phyloP scores from a whole-genome alignment of 2,329 filamentous ascomycete genomes.

The Lachnellula hyalina region DNA sequence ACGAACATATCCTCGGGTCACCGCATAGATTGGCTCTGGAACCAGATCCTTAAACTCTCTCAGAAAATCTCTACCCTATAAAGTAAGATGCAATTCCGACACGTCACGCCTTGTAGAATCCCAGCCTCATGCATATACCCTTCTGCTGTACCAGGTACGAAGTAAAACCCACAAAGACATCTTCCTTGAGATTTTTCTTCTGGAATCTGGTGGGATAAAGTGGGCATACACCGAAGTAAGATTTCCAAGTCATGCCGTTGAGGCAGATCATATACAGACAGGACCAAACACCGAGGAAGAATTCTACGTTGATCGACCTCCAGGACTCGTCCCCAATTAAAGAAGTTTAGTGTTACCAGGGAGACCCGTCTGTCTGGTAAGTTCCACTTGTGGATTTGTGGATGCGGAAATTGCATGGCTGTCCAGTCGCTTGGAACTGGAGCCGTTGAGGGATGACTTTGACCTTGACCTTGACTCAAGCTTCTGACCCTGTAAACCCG shows the following conservation, averaged over 20 bases:
- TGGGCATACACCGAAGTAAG: neutral
- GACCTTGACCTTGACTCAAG: neutral
- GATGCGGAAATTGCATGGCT: conserved; percentile 7
- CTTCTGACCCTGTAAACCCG: conserved; percentile 3
- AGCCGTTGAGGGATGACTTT: neutral
- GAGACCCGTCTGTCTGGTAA: conserved; percentile 8
- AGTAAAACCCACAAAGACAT: neutral
- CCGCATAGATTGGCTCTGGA: neutral
- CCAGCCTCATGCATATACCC: neutral
- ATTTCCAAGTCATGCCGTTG: neutral
- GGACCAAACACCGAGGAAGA: neutral
- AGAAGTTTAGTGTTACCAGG: neutral
- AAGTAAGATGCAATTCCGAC: neutral
- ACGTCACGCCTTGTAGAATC: neutral
- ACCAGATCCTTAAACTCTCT: neutral
- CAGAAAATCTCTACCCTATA: neutral
- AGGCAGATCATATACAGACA: neutral
- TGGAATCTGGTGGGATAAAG: neutral
- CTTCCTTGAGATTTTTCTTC: neutral
- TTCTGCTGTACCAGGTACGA: neutral
- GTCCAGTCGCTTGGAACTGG: conserved; percentile 7
- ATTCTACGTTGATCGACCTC: neutral
- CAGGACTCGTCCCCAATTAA: neutral
- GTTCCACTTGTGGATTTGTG: neutral
- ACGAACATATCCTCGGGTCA: neutral